Evolutionary conservation across 768 basidiomycete genomes (phyloP), one percentile per base, ranked within the genome.

Genomic region (Boletus barrowsii): DNA sequence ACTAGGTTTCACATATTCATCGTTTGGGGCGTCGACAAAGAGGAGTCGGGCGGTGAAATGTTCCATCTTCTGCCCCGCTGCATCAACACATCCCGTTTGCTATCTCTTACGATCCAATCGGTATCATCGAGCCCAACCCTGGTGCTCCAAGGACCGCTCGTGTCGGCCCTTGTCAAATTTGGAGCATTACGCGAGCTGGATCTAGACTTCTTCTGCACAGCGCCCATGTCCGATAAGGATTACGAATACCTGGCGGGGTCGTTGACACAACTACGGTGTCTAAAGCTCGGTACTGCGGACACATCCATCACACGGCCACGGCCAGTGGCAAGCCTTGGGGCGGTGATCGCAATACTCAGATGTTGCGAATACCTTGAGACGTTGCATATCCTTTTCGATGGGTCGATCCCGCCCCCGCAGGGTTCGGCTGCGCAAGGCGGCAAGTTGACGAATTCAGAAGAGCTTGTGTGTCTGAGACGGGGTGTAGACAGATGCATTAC

Each of bases 381-480:
- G 39, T 33, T 66, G 24, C 53, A 53, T n/a, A 49, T 66, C 43
- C 42, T 53, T 20, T 67, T 67, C 24, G 57, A 66, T 20, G 65
- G 52, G 18, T 33, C 42, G 22, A 42, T 59, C 40, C 33, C 49
- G 4, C 55, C 52, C 0, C 49, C 42, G 9, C 48, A n/a, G 8
- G 14, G 13, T 17, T 14, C n/a, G 1, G 10, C 26, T 8, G 5
- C 11, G 35, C 18, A 20, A 7, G 49, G 13, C 5, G 3, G 14
- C 33, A 33, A 26, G 20, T 22, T 13, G 42, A 24, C 2, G 5
- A 32, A 15, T 0, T 11, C 18, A 17, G 22, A 39, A 33, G 43
- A 30, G 22, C 2, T 7, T 18, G 41, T 1, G 15, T 17, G 17
- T 26, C 51, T 39, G 15, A 53, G 22, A 24, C 51, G 57, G 51